phyloP scores from a whole-genome alignment of 2,329 filamentous ascomycete species.

The Aspergillus aculeatus region DNA sequence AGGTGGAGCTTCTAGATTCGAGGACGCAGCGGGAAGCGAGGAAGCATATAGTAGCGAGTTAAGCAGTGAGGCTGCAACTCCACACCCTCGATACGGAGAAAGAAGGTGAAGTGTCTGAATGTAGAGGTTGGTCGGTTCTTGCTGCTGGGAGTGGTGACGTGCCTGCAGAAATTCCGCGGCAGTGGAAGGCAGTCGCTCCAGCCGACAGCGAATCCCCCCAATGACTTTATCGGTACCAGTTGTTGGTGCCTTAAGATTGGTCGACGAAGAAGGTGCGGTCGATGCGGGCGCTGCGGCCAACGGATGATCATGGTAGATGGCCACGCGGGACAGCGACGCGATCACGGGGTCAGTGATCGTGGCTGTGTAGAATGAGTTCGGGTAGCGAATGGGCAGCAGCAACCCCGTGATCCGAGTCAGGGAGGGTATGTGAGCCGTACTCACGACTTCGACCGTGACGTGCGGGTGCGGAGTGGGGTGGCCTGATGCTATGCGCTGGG shows the following conservation, averaged over 20 bases:
- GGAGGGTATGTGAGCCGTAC: constrained; percentile 53
- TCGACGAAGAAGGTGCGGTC: constrained; percentile 10
- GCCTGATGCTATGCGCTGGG: constrained; percentile 26
- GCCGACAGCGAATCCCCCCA: constrained; percentile 49
- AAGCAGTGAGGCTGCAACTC: constrained; percentile 58
- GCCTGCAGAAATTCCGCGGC: constrained; percentile 10
- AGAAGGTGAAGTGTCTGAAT: constrained; percentile 61
- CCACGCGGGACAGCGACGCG: constrained; percentile 58
- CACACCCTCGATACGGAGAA: constrained; percentile 58
- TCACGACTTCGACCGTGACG: constrained; percentile 54
- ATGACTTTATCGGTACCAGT: constrained; percentile 45
- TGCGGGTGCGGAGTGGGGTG: constrained; percentile 46
- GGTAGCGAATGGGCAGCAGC: constrained; percentile 62
- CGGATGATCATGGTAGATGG: constrained; percentile 55
- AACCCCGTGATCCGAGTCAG: constrained; percentile 59
- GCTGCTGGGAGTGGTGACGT: constrained; percentile 8
- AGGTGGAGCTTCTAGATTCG: constrained; percentile 12
- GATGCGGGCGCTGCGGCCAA: constrained; percentile 26
- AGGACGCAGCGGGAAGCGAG: constrained; percentile 8
- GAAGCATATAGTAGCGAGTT: constrained; percentile 38
- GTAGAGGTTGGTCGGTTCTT: constrained; percentile 51
- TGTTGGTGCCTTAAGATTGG: constrained; percentile 16
- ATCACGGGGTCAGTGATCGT: constrained; percentile 55
- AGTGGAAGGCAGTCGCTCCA: constrained; percentile 37
- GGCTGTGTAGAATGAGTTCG: constrained; percentile 60